Percentiles rank a stretch among this genome's conserved stretches.
phyloP scores from a whole-genome alignment of 208 protist species.

The Leishmania braziliensis region DNA sequence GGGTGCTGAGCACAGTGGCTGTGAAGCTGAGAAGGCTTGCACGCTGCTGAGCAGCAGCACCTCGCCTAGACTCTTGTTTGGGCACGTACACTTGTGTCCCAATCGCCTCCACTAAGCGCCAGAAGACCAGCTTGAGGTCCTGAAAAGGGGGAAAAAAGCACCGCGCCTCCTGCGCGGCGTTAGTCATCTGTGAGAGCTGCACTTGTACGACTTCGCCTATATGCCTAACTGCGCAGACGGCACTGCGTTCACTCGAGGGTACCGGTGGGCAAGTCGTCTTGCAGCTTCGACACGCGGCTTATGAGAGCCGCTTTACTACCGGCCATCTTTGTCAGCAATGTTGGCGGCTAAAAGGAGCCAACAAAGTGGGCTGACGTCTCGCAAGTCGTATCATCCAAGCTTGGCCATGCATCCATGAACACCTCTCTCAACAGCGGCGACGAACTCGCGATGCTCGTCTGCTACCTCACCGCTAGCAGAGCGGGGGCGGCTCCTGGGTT shows the following conservation, averaged over 20 bases:
- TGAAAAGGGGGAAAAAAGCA: background rate
- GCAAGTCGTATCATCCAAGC: background rate
- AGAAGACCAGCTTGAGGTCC: background rate
- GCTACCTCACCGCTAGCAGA: background rate
- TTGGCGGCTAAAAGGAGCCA: background rate
- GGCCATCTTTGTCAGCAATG: background rate
- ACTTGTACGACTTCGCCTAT: background rate
- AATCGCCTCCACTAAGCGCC: background rate
- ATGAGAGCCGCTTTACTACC: background rate
- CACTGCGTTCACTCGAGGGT: background rate
- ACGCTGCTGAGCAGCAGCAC: background rate
- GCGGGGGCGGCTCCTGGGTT: background rate
- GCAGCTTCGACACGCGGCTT: background rate
- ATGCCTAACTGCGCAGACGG: background rate
- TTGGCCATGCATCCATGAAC: background rate
- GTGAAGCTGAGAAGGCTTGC: background rate
- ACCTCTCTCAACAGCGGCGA: background rate
- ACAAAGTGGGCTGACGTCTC: background rate
- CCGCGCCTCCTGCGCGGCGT: background rate
- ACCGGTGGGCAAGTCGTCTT: background rate
- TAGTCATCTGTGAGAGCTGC: background rate
- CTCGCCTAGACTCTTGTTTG: background rate
- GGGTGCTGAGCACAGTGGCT: background rate
- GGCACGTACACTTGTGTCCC: background rate
- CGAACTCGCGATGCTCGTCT: background rate